Percentiles rank a stretch among this genome's conserved stretches.
Evolutionary conservation across 768 basidiomycete species (phyloP).

Genomic region (Serendipita sp.): DNA sequence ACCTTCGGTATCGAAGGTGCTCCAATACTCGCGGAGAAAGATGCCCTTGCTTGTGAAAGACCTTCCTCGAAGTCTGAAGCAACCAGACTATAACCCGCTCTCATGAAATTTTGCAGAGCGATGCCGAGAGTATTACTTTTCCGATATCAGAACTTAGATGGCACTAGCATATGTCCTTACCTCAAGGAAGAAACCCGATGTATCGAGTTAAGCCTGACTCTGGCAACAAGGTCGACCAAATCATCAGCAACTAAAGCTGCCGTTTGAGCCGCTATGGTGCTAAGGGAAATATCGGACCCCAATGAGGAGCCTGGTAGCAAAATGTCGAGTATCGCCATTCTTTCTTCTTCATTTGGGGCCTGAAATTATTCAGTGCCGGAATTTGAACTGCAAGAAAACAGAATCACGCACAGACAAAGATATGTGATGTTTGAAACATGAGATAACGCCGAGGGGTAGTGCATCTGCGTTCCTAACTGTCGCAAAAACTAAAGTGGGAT

Average conservation of each 20-base stretch:
- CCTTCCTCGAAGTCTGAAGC: conserved; percentile 58
- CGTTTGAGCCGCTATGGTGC: conserved; percentile 62
- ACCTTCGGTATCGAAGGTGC: conserved; percentile 93
- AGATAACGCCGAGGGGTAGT: conserved; percentile 44
- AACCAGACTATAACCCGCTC: conserved; percentile 25
- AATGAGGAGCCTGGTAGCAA: conserved; percentile 29
- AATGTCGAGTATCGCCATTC: conserved; percentile 41
- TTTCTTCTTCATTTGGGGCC: conserved; percentile 69
- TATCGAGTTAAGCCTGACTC: conserved; percentile 33
- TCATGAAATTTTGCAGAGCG: background rate
- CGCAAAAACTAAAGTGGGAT: conserved; percentile 61
- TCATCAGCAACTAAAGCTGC: conserved; percentile 82
- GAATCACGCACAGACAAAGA: conserved; percentile 10
- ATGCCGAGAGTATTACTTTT: background rate
- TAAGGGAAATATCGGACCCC: conserved; percentile 66
- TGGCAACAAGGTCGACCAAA: conserved; percentile 48
- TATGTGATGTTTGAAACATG: conserved; percentile 77
- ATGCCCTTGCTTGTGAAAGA: conserved; percentile 50
- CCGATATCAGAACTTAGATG: conserved; percentile 30
- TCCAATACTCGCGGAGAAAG: conserved; percentile 88
- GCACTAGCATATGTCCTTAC: conserved; percentile 19
- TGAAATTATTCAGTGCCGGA: conserved; percentile 19
- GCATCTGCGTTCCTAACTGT: conserved; percentile 53
- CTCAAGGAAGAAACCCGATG: conserved; percentile 14
- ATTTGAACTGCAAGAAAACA: background rate